Base-by-base conservation (phyloP, 129 eudicot genomes). In the Artemisia argyi region DNA sequence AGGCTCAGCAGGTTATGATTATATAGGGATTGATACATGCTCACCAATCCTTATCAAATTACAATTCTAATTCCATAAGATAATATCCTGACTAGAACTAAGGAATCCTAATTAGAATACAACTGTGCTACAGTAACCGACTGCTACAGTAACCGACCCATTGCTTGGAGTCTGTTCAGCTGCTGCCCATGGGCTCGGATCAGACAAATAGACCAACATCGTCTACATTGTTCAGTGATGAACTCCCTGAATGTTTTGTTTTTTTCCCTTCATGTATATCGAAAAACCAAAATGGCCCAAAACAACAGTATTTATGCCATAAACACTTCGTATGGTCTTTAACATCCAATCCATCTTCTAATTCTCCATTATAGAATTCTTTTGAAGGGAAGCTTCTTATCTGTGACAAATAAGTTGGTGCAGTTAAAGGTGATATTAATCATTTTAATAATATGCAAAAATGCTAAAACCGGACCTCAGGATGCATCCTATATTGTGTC, bases 401-500 rank as follows among this genome's bases (percentile, higher is more conserved):
- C 94, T 94, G 84, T 16, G 76, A 32, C 71, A 32, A 19, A 50
- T 74, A 44, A 24, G 63, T 51, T 64, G 26, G 39, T 62, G 49
- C 24, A 48, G 48, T 52, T 3, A 49, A 3, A 71, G 24, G 55
- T 26, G 14, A 8, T 57, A 65, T n/a, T n/a, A n/a, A n/a, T n/a
- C n/a, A n/a, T n/a, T n/a, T 12, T 0, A 57, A 19, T 18, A 57
- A 12, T 20, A 19, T 59, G 42, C n/a, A 59, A 59, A n/a, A n/a
- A 59, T 3, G 17, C 64, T 18, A 59, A 22, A 22, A 4, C 39
- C 16, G 24, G 64, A 94, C 99, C 99, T 94, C 96, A 10, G 99
- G 99, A 73, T 94, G 96, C 99, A 94, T 94, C 51, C 99, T 89
- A 73, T 94, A 94, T 80, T 94, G 99, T 47, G 97, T 90, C 89